Evolutionary conservation across 305 asterid genomes (phyloP).

Genomic region (Euphrasia arctica): DNA sequence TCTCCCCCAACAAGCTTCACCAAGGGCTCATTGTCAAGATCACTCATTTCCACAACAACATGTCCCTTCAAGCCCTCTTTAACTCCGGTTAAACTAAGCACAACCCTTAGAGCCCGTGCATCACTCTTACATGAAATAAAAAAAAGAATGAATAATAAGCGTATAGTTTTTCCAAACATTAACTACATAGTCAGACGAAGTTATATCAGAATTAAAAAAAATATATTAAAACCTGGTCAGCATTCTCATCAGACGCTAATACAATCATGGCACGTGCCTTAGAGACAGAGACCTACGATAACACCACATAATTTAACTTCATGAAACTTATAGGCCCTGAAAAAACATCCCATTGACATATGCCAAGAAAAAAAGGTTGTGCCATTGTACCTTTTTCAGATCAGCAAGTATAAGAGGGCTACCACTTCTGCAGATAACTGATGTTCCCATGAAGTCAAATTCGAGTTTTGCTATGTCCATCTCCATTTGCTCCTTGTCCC

Average conservation of each 20-base stretch:
- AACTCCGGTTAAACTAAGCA: conserved; percentile 93
- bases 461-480: conserved; percentile 90
- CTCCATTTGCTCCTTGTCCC: conserved; percentile 99
- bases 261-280: conserved; percentile 97
- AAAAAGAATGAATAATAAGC: conserved; percentile 22
- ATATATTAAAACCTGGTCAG: conserved; percentile 75
- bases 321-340: conserved; percentile 7
- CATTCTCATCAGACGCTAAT: conserved; percentile 95
- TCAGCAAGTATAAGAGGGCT: conserved; percentile 98
- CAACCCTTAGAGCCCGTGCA: conserved; percentile 98
- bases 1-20: conserved; percentile 99
- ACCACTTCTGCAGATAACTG: conserved; percentile 95
- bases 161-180: conserved; percentile 23
- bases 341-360: conserved; percentile 6
- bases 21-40: conserved; percentile 97
- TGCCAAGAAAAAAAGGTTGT: conserved; percentile 6
- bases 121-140: conserved; percentile 64
- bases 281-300: conserved; percentile 85
- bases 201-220: conserved; percentile 7
- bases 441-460: conserved; percentile 92
- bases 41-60: conserved; percentile 98
- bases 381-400: conserved; percentile 65
- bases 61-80: conserved; percentile 93
- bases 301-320: conserved; percentile 20
- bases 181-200: conserved; percentile 10